These are phyloP conservation scores for Trichosporon asahii DNA, from an alignment of 1,284 basidiomycete species.

Conservation along the genomic window DNA sequence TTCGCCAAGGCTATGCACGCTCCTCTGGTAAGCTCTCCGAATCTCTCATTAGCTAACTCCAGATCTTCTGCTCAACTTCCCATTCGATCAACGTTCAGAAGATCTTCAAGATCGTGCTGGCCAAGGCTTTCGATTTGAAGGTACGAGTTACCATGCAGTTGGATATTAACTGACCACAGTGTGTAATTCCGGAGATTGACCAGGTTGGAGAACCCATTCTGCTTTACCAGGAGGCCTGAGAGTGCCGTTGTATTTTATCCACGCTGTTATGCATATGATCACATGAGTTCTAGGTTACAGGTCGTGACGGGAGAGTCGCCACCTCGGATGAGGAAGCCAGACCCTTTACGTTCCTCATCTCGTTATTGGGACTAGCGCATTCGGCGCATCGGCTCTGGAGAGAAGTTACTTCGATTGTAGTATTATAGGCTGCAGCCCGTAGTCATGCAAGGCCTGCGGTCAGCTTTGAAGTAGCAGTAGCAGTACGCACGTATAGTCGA, in stretches of 20 bases:
- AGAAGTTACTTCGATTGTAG: neutral
- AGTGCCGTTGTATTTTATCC: constrained; percentile 16
- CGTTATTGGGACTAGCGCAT: neutral
- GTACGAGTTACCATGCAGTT: constrained; percentile 24
- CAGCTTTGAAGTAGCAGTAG: too few relatives aligned
- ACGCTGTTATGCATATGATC: constrained; percentile 18
- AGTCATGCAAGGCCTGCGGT: too few relatives aligned
- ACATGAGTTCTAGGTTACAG: neutral
- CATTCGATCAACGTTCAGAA: constrained; percentile 99
- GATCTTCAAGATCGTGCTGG: constrained; percentile 74
- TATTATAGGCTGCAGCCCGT: neutral
- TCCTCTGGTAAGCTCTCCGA: constrained; percentile 58
- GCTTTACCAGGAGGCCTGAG: constrained; percentile 58
- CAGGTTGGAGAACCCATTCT: constrained; percentile 88
- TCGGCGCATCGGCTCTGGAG: neutral
- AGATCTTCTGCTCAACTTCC: constrained; percentile 94
- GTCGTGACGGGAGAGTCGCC: neutral
- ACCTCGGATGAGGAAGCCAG: neutral
- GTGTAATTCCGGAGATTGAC: constrained; percentile 93
- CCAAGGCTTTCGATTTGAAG: constrained; percentile 54
- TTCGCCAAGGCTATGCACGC: constrained; percentile 99
- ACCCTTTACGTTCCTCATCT: neutral
- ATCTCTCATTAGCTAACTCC: constrained; percentile 1
- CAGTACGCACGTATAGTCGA: neutral
- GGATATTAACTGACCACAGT: constrained; percentile 59